Evolutionary conservation across 345 rosid genomes (phyloP).

Genomic region (Stellera chamaejasme): DNA sequence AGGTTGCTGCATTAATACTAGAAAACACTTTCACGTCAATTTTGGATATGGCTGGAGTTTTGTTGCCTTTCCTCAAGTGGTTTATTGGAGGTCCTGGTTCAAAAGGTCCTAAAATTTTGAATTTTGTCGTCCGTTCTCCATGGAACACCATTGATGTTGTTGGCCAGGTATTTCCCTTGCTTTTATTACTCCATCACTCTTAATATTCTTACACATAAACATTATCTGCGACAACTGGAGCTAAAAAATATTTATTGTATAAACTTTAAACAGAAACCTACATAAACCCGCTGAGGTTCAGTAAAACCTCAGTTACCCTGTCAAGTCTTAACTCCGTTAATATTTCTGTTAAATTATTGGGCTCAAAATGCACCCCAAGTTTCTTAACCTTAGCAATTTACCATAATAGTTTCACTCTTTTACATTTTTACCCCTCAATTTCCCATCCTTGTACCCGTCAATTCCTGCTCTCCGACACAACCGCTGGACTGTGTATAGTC

Average conservation of each 20-base stretch:
- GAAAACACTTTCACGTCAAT: conserved; percentile 98
- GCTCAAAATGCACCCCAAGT: too few relatives aligned
- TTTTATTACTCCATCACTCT: conserved; percentile 3
- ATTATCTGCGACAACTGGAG: neutral
- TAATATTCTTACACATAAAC: conserved; percentile 1
- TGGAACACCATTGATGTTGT: conserved; percentile 87
- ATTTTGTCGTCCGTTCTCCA: conserved; percentile 93
- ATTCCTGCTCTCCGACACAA: conserved; percentile 32
- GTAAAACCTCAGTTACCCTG: too few relatives aligned
- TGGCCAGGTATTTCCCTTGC: conserved; percentile 53
- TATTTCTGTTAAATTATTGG: too few relatives aligned
- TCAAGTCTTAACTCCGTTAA: neutral
- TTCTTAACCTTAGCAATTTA: too few relatives aligned
- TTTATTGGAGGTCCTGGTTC: conserved; percentile 81
- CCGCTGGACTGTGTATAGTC: conserved; percentile 46
- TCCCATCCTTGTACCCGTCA: neutral
- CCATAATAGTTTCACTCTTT: too few relatives aligned
- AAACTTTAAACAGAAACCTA: too few relatives aligned
- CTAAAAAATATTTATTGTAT: too few relatives aligned
- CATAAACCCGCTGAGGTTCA: too few relatives aligned
- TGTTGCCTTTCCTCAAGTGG: conserved; percentile 91
- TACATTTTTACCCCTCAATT: too few relatives aligned
- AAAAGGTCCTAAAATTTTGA: conserved; percentile 76
- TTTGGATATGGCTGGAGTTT: conserved; percentile 97
- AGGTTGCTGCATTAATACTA: conserved; percentile 81